Percentiles rank a stretch among this genome's conserved stretches.
These are phyloP conservation scores for Nakataea oryzae DNA, from an alignment of 2,329 filamentous ascomycete species.

Conservation along the genomic window DNA sequence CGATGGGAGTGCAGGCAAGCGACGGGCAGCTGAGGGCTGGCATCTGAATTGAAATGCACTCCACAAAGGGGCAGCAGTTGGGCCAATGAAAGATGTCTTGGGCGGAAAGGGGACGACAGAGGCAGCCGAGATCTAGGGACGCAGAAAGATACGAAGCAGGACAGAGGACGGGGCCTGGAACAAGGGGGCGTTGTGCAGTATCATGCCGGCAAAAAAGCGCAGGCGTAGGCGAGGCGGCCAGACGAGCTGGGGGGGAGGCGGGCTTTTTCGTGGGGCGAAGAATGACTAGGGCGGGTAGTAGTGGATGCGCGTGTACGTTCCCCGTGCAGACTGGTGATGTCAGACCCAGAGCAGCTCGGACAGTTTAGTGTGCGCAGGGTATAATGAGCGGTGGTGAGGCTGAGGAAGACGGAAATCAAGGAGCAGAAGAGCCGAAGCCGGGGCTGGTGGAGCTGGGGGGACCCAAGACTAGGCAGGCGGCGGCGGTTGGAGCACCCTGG, in stretches of 20 bases:
- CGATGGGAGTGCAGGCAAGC: not conserved
- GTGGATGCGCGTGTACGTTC: not conserved
- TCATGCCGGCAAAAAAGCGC: not conserved
- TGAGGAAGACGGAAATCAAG: not conserved
- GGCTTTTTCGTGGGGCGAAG: not conserved
- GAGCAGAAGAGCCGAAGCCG: too few species aligned
- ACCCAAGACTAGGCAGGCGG: too few species aligned
- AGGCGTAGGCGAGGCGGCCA: not conserved
- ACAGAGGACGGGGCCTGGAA: not conserved
- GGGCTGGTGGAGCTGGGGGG: too few species aligned
- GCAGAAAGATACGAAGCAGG: not conserved
- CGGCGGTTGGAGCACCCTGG: too few species aligned
- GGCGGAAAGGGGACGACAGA: not conserved
- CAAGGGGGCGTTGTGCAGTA: not conserved
- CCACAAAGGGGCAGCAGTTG: not conserved
- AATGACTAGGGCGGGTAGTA: not conserved
- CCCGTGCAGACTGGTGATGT: conserved; percentile 1
- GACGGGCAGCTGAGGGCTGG: not conserved
- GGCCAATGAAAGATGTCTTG: not conserved
- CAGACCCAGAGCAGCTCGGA: not conserved
- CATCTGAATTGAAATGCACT: not conserved
- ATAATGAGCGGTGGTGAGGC: not conserved
- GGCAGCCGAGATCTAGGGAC: not conserved
- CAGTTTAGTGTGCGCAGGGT: not conserved
- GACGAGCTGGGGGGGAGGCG: not conserved